Percentiles rank a stretch among this genome's conserved stretches.
Evolutionary conservation across 129 eudicot genomes (phyloP).

Genomic region (Lactuca saligna): DNA sequence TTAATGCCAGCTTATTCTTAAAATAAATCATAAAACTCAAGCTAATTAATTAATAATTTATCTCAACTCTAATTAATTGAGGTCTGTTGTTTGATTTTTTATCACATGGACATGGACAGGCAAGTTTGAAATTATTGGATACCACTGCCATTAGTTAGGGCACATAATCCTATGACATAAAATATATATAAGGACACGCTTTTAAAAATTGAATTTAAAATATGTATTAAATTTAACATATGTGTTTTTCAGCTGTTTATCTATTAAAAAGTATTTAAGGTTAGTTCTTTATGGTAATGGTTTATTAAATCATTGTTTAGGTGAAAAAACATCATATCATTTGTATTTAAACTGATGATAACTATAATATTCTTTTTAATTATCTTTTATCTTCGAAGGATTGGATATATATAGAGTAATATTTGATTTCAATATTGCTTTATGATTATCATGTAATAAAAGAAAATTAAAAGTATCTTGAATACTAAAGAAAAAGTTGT

Average conservation of each 20-base stretch:
- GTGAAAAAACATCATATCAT: neutral
- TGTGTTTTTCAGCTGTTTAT: constrained; percentile 8
- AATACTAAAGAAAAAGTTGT: too few species aligned
- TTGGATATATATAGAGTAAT: too few species aligned
- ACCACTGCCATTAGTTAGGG: constrained; percentile 34
- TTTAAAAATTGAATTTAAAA: neutral
- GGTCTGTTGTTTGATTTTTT: constrained; percentile 23
- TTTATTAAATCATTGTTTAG: neutral
- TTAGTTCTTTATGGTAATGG: neutral
- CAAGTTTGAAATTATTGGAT: constrained; percentile 36
- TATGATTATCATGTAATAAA: too few species aligned
- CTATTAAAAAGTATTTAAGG: neutral
- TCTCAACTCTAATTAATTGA: constrained; percentile 21
- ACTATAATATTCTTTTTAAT: too few species aligned
- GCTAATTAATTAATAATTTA: neutral
- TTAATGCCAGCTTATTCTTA: constrained; percentile 18
- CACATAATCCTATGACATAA: constrained; percentile 21
- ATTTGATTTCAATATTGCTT: too few species aligned
- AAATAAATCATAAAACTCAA: neutral
- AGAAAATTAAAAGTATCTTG: too few species aligned
- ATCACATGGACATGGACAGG: constrained; percentile 27
- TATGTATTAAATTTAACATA: constrained; percentile 3
- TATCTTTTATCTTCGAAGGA: neutral
- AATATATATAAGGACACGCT: neutral
- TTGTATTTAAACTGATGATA: too few species aligned